These are phyloP conservation scores for Neonectria punicea DNA, from an alignment of 2,329 filamentous ascomycete genomes.

Conservation along the genomic window DNA sequence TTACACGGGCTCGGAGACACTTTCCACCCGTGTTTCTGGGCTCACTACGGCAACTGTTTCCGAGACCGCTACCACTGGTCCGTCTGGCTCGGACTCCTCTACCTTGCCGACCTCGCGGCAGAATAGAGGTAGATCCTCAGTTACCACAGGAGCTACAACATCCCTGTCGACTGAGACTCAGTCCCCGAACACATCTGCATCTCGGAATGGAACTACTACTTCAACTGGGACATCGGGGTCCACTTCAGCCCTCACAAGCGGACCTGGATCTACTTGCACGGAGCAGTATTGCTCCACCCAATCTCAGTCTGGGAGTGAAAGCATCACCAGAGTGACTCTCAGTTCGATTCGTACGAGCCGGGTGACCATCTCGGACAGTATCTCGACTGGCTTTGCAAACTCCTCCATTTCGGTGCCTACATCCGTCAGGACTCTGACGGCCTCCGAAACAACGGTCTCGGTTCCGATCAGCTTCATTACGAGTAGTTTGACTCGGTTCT, in stretches of 20 bases:
- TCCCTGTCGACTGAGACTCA: neutral
- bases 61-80: neutral
- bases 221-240: neutral
- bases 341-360: conserved; percentile 24
- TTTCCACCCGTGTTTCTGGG: neutral
- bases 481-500: conserved; percentile 18
- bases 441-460: neutral
- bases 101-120: neutral
- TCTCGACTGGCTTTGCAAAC: conserved; percentile 11
- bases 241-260: conserved; percentile 1
- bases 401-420: neutral
- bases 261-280: neutral
- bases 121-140: neutral
- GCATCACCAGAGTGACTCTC: conserved; percentile 20
- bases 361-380: conserved; percentile 18
- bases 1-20: neutral
- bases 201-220: conserved; percentile 9
- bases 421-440: conserved; percentile 5
- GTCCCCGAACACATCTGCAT: neutral
- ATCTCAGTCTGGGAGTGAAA: neutral
- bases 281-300: neutral
- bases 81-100: neutral
- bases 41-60: neutral
- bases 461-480: neutral
- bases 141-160: neutral